Conservation (phyloP, 2,329 filamentous ascomycete species). For the Talaromyces marneffei region DNA sequence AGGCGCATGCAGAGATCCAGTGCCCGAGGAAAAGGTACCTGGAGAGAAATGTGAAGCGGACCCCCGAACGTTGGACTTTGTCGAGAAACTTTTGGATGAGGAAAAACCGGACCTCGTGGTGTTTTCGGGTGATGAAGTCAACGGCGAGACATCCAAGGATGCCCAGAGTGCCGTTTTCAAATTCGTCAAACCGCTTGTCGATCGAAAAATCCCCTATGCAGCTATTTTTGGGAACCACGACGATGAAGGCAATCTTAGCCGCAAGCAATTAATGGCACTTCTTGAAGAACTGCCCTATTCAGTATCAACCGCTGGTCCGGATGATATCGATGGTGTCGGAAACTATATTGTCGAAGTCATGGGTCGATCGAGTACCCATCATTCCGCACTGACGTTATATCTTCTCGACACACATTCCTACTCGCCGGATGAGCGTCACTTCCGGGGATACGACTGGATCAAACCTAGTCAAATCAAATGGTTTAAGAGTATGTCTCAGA, state of each 20-base stretch:
- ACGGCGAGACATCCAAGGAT: constrained; percentile 87
- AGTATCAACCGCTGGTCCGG: constrained; percentile 75
- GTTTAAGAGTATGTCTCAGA: constrained; percentile 74
- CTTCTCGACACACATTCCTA: constrained; percentile 90
- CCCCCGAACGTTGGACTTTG: constrained; percentile 82
- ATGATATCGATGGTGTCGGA: constrained; percentile 79
- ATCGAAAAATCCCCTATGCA: constrained; percentile 85
- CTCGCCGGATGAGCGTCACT: constrained; percentile 80
- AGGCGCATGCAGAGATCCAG: constrained; percentile 77
- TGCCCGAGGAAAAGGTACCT: constrained; percentile 65
- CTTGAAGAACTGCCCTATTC: constrained; percentile 85
- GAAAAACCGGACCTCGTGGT: constrained; percentile 92
- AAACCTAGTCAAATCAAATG: constrained; percentile 91
- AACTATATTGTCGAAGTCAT: constrained; percentile 93
- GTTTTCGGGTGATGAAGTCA: constrained; percentile 88
- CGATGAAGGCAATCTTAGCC: constrained; percentile 76
- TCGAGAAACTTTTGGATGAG: constrained; percentile 75
- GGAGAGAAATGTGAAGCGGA: constrained; percentile 80
- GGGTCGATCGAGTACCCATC: constrained; percentile 68
- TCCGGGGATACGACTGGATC: constrained; percentile 94
- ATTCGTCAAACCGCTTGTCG: constrained; percentile 74
- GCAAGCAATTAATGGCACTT: constrained; percentile 74
- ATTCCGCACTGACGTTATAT: constrained; percentile 92
- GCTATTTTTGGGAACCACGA: constrained; percentile 98
- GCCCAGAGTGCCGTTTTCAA: constrained; percentile 93